Evolutionary conservation across 2,329 filamentous ascomycete genomes (phyloP).

Genomic region (Ambrosiella cleistominuta): DNA sequence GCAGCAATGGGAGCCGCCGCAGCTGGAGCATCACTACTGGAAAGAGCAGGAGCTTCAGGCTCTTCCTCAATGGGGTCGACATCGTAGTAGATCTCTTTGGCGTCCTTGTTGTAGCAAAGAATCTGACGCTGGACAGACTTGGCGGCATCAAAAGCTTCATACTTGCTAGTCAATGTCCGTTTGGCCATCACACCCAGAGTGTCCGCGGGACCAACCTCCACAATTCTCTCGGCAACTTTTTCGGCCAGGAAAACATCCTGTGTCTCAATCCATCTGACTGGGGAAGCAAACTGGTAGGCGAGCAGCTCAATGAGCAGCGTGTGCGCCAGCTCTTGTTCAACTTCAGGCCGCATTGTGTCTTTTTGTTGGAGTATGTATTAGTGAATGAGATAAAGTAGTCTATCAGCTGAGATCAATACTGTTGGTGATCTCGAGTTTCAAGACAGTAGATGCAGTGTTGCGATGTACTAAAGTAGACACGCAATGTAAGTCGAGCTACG

Average conservation of each 20-base stretch:
- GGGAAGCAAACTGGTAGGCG: conserved; percentile 97
- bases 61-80: conserved; percentile 91
- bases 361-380: conserved; percentile 5
- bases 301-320: conserved; percentile 96
- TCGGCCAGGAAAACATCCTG: conserved; percentile 98
- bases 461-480: neutral
- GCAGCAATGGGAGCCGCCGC: conserved; percentile 38
- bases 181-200: conserved; percentile 96
- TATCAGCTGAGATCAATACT: neutral
- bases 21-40: conserved; percentile 32
- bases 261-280: conserved; percentile 98
- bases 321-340: conserved; percentile 98
- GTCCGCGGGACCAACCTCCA: conserved; percentile 92
- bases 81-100: conserved; percentile 98
- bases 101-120: conserved; percentile 97
- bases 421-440: neutral
- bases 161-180: conserved; percentile 87
- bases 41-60: conserved; percentile 40
- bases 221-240: conserved; percentile 89
- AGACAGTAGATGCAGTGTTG: neutral
- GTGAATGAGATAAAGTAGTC: conserved; percentile 5
- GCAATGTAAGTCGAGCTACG: conserved; percentile 5
- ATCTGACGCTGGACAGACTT: conserved; percentile 94
- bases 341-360: conserved; percentile 77
- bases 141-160: conserved; percentile 95